phyloP scores from a whole-genome alignment of 2,329 filamentous ascomycete genomes.

The Zasmidium angulare region DNA sequence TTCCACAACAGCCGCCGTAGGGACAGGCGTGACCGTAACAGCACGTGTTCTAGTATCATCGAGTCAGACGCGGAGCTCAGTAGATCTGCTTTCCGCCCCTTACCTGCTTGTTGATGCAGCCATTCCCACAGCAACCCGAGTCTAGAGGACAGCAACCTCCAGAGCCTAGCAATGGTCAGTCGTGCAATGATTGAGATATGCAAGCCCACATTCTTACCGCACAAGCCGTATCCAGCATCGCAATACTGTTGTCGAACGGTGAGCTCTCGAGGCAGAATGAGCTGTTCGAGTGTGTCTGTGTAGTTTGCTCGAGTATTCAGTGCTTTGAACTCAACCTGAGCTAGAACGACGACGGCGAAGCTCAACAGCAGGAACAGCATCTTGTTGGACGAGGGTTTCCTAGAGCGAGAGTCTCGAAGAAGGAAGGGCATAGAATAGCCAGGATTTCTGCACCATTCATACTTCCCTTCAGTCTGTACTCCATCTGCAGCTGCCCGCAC shows the following conservation, averaged over 20 bases:
- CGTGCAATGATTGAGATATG: neutral
- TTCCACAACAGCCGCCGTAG: neutral
- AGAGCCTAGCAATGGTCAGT: neutral
- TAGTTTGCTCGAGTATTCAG: neutral
- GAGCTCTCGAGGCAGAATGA: neutral
- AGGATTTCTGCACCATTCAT: neutral
- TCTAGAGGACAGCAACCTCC: neutral
- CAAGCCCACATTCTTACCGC: neutral
- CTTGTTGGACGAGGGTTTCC: neutral
- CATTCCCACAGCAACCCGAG: neutral
- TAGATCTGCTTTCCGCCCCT: neutral
- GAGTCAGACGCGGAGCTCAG: neutral
- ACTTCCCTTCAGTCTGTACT: neutral
- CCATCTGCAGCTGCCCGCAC: neutral
- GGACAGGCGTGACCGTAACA: neutral
- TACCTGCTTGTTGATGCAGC: neutral
- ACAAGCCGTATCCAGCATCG: neutral
- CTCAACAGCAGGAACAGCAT: neutral
- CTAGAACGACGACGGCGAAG: neutral
- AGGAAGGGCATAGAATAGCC: neutral
- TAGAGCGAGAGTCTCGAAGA: neutral
- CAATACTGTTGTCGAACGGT: neutral
- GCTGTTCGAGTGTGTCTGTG: neutral
- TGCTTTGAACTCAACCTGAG: neutral
- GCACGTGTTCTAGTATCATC: neutral